Conservation (phyloP, 768 basidiomycete species). For the Mycena polygramma region DNA sequence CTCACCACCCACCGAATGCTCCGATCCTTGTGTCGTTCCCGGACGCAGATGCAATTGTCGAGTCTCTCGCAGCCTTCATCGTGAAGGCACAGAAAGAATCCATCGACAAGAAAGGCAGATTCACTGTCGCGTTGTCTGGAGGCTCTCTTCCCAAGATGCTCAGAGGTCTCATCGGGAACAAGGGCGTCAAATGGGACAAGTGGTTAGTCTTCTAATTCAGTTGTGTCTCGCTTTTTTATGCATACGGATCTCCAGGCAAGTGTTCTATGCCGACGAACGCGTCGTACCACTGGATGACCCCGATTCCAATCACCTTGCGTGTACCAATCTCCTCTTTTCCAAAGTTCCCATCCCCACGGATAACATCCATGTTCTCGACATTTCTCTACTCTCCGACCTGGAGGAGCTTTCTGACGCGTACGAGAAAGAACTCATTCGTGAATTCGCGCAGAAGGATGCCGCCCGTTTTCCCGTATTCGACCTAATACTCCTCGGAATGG, state of each 20-base stretch:
- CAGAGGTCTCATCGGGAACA: constrained; percentile 72
- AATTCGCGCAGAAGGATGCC: constrained; percentile 93
- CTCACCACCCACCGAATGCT: constrained; percentile 70
- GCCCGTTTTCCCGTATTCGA: constrained; percentile 99
- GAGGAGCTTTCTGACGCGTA: constrained; percentile 87
- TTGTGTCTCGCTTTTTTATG: not conserved
- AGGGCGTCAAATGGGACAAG: constrained; percentile 89
- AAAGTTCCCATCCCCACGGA: constrained; percentile 82
- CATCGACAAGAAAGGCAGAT: constrained; percentile 88
- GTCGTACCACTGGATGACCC: constrained; percentile 92
- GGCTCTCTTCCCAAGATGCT: constrained; percentile 92
- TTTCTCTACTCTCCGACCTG: constrained; percentile 72
- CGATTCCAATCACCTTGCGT: constrained; percentile 92
- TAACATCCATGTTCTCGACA: constrained; percentile 90
- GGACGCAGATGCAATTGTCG: constrained; percentile 64
- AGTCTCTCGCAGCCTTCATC: constrained; percentile 84
- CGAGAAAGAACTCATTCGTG: constrained; percentile 85
- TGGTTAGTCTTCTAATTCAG: constrained; percentile 69
- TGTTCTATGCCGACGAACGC: constrained; percentile 98
- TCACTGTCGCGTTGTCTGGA: constrained; percentile 94
- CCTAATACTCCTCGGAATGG: constrained; percentile 96
- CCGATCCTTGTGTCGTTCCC: constrained; percentile 84
- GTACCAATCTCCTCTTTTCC: constrained; percentile 79
- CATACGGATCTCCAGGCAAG: constrained; percentile 74
- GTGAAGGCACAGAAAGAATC: constrained; percentile 91